Conservation (phyloP, 345 rosid species). For the Cardamine occulta region DNA sequence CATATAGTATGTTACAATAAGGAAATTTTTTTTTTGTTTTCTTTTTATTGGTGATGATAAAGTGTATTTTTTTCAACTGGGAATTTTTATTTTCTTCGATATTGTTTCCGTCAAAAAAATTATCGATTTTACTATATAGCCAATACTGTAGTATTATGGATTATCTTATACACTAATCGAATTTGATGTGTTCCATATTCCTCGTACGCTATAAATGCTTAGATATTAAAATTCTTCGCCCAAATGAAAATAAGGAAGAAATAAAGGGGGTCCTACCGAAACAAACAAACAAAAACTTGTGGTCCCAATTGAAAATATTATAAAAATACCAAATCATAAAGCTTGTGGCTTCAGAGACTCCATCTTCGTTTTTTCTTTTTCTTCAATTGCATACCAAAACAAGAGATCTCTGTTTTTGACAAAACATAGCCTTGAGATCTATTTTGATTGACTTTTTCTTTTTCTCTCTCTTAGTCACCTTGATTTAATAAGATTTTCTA, state of each 20-base stretch:
- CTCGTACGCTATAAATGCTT: slow-evolving; percentile 12
- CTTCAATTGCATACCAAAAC: slow-evolving; percentile 26
- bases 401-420: neutral
- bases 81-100: neutral
- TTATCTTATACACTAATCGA: neutral
- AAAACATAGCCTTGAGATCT: slow-evolving; percentile 14
- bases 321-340: neutral
- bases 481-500: neutral
- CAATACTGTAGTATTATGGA: neutral
- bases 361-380: neutral
- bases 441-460: slow-evolving; percentile 12
- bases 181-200: slow-evolving; percentile 12
- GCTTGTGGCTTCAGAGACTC: slow-evolving; percentile 16
- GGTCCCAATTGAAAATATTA: slow-evolving; percentile 19
- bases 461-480: neutral
- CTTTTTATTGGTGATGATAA: neutral
- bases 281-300: neutral
- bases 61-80: neutral
- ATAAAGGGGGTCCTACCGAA: slow-evolving; percentile 9
- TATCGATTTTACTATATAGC: neutral
- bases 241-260: neutral
- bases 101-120: neutral
- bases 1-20: neutral
- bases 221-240: neutral
- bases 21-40: neutral